These are phyloP conservation scores for Areca catechu DNA, from an alignment of 176 grass and related monocot species.

Conservation along the genomic window DNA sequence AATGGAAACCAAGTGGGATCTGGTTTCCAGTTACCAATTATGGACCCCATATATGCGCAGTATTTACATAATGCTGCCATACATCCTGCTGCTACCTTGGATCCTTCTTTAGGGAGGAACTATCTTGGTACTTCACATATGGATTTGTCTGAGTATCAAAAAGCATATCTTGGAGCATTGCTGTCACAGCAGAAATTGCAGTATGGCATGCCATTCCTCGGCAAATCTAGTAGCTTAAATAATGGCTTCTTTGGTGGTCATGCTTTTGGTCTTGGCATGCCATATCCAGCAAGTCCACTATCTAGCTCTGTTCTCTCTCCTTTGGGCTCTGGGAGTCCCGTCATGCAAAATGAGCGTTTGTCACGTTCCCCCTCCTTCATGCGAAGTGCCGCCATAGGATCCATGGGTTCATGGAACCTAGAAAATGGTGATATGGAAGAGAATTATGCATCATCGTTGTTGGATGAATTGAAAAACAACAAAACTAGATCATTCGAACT, in stretches of 20 bases:
- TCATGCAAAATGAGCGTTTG: background rate
- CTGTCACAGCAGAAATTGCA: constrained; percentile 7
- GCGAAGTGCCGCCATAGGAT: background rate
- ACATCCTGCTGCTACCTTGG: background rate
- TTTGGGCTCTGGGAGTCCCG: background rate
- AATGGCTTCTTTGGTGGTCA: no score
- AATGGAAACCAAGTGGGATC: constrained; percentile 15
- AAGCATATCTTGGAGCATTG: constrained; percentile 9
- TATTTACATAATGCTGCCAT: background rate
- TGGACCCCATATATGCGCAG: background rate
- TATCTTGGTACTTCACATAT: background rate
- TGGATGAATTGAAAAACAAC: constrained; percentile 6
- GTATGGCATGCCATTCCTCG: no score
- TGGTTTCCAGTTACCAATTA: background rate
- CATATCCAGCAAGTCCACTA: no score
- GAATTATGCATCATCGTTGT: background rate
- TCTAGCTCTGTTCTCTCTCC: background rate
- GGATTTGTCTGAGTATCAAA: constrained; percentile 6
- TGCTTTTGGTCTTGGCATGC: no score
- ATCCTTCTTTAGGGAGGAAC: constrained; percentile 8
- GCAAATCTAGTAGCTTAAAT: no score
- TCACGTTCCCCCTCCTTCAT: background rate
- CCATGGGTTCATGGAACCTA: background rate
- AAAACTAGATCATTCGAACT: background rate
- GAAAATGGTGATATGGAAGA: background rate